Conservation (phyloP, 192 early-diverging fungal species). For the Linnemannia elongata region DNA sequence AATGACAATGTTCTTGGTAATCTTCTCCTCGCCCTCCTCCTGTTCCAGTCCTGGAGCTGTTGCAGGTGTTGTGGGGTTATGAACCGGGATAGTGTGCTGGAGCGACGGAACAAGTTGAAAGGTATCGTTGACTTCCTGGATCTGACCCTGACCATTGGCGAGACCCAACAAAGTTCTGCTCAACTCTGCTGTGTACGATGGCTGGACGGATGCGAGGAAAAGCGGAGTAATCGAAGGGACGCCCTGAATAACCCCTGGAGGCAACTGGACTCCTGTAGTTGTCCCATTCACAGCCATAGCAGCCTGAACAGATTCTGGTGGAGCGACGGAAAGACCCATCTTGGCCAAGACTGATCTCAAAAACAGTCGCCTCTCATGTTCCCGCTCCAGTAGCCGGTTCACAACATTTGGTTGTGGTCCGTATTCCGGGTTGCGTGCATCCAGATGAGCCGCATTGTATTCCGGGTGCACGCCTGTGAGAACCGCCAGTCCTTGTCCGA, state of each 20-base stretch:
- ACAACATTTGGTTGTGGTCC: slow-evolving; percentile 66
- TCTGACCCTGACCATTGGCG: slow-evolving; percentile 21
- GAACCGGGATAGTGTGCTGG: slow-evolving; percentile 29
- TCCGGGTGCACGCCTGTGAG: slow-evolving; percentile 90
- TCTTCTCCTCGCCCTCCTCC: slow-evolving; percentile 51
- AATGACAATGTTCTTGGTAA: slow-evolving; percentile 57
- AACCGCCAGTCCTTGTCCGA: slow-evolving; percentile 79
- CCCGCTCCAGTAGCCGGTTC: slow-evolving; percentile 60
- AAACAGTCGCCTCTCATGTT: slow-evolving; percentile 64
- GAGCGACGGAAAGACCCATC: slow-evolving; percentile 66
- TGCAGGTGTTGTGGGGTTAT: slow-evolving; percentile 23
- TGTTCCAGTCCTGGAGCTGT: slow-evolving; percentile 25
- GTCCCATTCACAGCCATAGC: not conserved
- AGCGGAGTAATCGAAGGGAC: slow-evolving; percentile 31
- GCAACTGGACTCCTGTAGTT: not conserved
- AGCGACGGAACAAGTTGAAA: slow-evolving; percentile 45
- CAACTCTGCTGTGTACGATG: slow-evolving; percentile 28
- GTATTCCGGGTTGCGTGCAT: slow-evolving; percentile 63
- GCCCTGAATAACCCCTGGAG: slow-evolving; percentile 23
- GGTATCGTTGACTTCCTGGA: slow-evolving; percentile 54
- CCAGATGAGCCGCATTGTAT: slow-evolving; percentile 72
- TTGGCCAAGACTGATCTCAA: slow-evolving; percentile 70
- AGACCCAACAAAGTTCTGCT: slow-evolving; percentile 11
- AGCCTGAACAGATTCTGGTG: not conserved
- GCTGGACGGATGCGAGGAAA: slow-evolving; percentile 39